phyloP scores from a whole-genome alignment of 1,284 basidiomycete species.

The Naganishia albida region DNA sequence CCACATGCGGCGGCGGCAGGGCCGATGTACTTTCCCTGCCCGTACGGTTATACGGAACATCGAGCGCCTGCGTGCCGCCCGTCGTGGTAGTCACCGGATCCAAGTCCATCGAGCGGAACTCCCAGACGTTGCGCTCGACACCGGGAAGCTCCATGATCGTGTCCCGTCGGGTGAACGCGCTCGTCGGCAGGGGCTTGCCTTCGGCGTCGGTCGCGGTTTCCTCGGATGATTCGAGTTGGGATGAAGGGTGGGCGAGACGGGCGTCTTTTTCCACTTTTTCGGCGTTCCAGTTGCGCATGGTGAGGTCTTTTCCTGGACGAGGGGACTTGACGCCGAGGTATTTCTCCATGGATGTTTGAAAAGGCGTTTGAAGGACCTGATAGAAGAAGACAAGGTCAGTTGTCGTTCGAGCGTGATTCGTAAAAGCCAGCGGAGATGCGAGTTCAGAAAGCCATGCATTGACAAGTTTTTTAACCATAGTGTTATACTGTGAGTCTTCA shows the following conservation, averaged over 20 bases:
- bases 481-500: conserved; percentile 47
- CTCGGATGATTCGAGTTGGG: conserved; percentile 44
- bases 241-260: conserved; percentile 39
- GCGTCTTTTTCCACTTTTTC: conserved; percentile 37
- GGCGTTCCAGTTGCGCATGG: conserved; percentile 35
- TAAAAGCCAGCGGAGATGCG: conserved; percentile 9
- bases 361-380: conserved; percentile 46
- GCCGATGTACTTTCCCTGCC: not conserved
- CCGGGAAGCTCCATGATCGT: conserved; percentile 32
- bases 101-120: conserved; percentile 45
- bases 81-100: conserved; percentile 12
- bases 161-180: conserved; percentile 29
- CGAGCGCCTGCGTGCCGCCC: conserved; percentile 34
- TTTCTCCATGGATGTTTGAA: conserved; percentile 49
- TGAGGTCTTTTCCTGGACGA: conserved; percentile 26
- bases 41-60: conserved; percentile 32
- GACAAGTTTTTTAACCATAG: conserved; percentile 51
- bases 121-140: conserved; percentile 47
- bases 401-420: conserved; percentile 12
- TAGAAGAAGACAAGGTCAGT: conserved; percentile 40
- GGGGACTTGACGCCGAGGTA: conserved; percentile 42
- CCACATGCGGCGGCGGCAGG: conserved; percentile 1
- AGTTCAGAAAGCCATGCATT: conserved; percentile 54
- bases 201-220: conserved; percentile 37
- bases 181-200: conserved; percentile 11